These are phyloP conservation scores for Pseudoturritis turrita DNA, from an alignment of 345 rosid species.

Conservation along the genomic window DNA sequence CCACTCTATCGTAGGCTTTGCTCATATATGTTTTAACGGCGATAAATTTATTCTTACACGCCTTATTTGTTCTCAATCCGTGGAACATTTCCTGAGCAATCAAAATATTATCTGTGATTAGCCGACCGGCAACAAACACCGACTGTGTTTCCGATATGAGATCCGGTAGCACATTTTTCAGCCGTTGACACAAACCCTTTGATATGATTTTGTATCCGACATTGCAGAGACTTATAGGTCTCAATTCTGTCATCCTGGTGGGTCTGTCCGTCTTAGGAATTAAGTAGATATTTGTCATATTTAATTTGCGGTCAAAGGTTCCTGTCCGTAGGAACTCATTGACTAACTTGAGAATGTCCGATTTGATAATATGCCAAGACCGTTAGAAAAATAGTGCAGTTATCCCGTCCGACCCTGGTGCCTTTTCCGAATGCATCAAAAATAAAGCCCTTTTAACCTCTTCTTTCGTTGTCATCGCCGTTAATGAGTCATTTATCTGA, in stretches of 20 bases:
- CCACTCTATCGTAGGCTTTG: background rate
- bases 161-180: background rate
- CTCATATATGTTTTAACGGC: background rate
- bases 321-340: background rate
- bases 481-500: background rate
- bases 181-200: background rate
- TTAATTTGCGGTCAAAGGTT: background rate
- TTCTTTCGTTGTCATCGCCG: background rate
- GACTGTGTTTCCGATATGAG: background rate
- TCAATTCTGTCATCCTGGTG: background rate
- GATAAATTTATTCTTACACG: background rate
- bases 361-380: background rate
- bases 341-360: rapidly evolving
- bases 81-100: background rate
- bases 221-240: background rate
- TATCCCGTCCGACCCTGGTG: background rate
- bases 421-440: background rate
- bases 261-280: background rate
- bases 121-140: background rate
- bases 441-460: background rate
- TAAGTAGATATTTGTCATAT: background rate
- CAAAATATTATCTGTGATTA: background rate
- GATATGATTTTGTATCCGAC: background rate
- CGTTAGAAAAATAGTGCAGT: background rate
- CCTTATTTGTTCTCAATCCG: background rate